Base-by-base conservation (phyloP, 139 green algal genomes). In the Chlamydomonas incerta region DNA sequence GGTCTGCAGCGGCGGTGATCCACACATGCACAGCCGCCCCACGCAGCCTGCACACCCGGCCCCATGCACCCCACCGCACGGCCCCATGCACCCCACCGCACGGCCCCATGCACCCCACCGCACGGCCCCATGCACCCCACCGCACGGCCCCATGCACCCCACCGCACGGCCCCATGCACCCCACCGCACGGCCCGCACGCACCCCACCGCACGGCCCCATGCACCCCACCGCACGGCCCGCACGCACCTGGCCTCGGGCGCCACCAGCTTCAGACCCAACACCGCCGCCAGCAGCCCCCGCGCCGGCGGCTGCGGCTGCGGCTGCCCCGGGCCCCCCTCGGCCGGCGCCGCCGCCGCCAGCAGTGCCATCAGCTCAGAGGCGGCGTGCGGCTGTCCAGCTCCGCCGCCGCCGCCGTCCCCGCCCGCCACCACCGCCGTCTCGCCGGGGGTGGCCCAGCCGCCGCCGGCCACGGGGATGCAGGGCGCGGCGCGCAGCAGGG, bases 391-490 rank as follows among this genome's bases (percentile, higher is more conserved):
- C 55, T 31, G 65, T 87, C 41, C 41, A 50, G 41, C 41, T 8
- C 41, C 41, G 41, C 41, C 41, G 6, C 41, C 5, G 41, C 41
- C 41, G 41, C 41, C 41, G 41, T 2, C 55, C 8, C 55, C 55
- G 18, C 20, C 55, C 55, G 55, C 55, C 55, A n/a, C 88, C 26
- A 94, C 83, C 6, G 83, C 62, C 1, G 88, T 90, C 13, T 90
- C 63, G 24, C 65, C 47, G 31, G 91, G 91, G 11, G 71, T 72
- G 0, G 82, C 88, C 75, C 90, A 92, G 24, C 34, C 80, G 60
- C 91, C 91, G 14, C n/a, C 67, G 15, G 88, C 84, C 34, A 84
- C 86, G 0, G 89, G 91, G 35, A 94, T 87, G 85, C 89, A 92
- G 66, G 74, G 80, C 23, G 73, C 55, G 34, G 74, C 81, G 33